A percentile compares a stretch with the other conserved stretches of the same genome.
Conservation (phyloP, 805 yeast genomes). For the Citeromyces matritensis region DNA sequence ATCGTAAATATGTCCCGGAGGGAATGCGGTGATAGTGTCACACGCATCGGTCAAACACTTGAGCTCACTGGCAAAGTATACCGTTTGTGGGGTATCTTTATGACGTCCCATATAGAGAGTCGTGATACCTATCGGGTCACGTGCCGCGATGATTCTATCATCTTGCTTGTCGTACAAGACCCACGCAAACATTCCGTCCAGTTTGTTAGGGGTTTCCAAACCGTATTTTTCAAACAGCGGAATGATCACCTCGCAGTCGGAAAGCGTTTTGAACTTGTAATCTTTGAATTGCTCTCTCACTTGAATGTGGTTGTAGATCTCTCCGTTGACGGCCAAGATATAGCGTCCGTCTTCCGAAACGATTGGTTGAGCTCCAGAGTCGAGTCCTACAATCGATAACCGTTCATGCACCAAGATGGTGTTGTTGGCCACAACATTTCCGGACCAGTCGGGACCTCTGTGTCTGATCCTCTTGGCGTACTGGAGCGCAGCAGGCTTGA, state of each 20-base stretch:
- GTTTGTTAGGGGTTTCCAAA: slow-evolving; percentile 76
- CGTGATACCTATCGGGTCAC: slow-evolving; percentile 97
- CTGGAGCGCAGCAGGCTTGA: slow-evolving; percentile 81
- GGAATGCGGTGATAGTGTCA: slow-evolving; percentile 86
- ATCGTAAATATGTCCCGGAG: slow-evolving; percentile 97
- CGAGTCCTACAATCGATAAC: slow-evolving; percentile 93
- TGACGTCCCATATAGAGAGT: slow-evolving; percentile 91
- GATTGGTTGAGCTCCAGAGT: slow-evolving; percentile 97
- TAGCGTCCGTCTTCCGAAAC: slow-evolving; percentile 61
- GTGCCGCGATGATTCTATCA: slow-evolving; percentile 89
- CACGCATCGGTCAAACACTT: slow-evolving; percentile 92
- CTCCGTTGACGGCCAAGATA: slow-evolving; percentile 87
- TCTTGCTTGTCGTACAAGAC: slow-evolving; percentile 71
- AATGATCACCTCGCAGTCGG: slow-evolving; percentile 96
- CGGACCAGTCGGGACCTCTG: slow-evolving; percentile 99
- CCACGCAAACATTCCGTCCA: slow-evolving; percentile 98
- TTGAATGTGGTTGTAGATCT: slow-evolving; percentile 92
- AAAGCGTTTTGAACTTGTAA: slow-evolving; percentile 70
- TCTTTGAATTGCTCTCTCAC: slow-evolving; percentile 62
- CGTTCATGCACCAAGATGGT: slow-evolving; percentile 91
- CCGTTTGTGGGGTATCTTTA: slow-evolving; percentile 51
- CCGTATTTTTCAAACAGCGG: slow-evolving; percentile 83
- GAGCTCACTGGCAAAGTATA: slow-evolving; percentile 87
- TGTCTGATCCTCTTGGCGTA: slow-evolving; percentile 89
- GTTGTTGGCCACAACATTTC: slow-evolving; percentile 64